Percentiles rank a stretch among this genome's conserved stretches.
Evolutionary conservation across 2,329 filamentous ascomycete species (phyloP).

Genomic region (Botrytis galanthina): DNA sequence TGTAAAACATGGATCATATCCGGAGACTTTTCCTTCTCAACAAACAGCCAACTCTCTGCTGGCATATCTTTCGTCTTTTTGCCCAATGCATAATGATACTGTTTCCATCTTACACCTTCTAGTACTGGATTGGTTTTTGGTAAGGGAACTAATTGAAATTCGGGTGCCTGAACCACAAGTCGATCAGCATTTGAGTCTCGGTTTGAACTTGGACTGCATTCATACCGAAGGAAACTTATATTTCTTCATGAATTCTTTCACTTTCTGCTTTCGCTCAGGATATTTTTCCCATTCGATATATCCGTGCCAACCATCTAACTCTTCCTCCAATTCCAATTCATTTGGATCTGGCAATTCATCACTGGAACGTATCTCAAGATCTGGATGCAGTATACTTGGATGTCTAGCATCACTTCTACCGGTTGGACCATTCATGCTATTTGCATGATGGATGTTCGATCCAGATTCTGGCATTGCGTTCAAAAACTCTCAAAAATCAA

Average conservation of each 20-base stretch:
- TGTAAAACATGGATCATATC: conserved; percentile 62
- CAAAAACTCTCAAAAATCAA: not conserved
- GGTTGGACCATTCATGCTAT: not conserved
- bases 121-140: conserved; percentile 58
- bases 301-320: conserved; percentile 21
- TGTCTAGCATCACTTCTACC: not conserved
- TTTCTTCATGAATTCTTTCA: conserved; percentile 52
- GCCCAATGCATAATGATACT: conserved; percentile 55
- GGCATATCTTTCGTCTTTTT: conserved; percentile 48
- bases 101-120: conserved; percentile 55
- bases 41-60: conserved; percentile 56
- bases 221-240: conserved; percentile 47
- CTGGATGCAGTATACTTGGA: conserved; percentile 19
- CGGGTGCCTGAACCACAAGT: conserved; percentile 40
- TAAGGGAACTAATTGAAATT: conserved; percentile 55
- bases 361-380: conserved; percentile 18
- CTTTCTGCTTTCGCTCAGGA: conserved; percentile 63
- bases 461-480: not conserved
- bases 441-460: not conserved
- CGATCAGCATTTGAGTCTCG: not conserved
- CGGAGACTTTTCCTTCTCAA: conserved; percentile 55
- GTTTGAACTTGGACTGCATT: not conserved
- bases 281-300: conserved; percentile 71
- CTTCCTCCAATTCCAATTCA: conserved; percentile 18
- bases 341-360: conserved; percentile 16